These are phyloP conservation scores for Immersiporthe knoxdaviesiana DNA, from an alignment of 2,329 filamentous ascomycete species.

Conservation along the genomic window DNA sequence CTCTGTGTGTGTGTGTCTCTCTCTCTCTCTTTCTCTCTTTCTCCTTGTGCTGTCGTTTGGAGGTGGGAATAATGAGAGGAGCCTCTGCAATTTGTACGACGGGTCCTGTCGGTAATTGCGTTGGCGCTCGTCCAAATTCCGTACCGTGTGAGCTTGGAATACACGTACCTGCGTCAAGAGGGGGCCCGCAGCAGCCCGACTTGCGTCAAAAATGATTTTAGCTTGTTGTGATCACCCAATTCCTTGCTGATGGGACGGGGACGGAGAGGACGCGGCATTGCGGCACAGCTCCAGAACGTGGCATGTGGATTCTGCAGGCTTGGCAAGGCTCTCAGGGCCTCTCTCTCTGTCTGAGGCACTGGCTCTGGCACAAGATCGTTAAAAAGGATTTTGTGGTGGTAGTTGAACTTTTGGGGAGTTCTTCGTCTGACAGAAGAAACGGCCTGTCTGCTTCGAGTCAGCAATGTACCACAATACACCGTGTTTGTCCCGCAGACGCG, in stretches of 20 bases:
- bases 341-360: no score
- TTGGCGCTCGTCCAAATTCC: background rate
- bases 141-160: background rate
- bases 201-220: background rate
- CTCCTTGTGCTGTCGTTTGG: background rate
- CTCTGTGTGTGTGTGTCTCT: background rate
- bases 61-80: background rate
- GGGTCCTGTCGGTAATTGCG: slow-evolving; percentile 13
- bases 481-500: background rate
- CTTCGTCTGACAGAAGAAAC: background rate
- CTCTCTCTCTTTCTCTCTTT: background rate
- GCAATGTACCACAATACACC: background rate
- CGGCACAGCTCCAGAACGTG: slow-evolving; percentile 11
- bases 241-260: background rate
- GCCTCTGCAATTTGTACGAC: slow-evolving; percentile 7
- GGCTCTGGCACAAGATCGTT: no score
- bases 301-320: slow-evolving; percentile 6
- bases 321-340: background rate
- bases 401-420: background rate
- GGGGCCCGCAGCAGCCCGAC: background rate
- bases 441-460: background rate
- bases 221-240: slow-evolving; percentile 1
- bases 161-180: background rate
- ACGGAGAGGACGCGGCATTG: slow-evolving; percentile 3
- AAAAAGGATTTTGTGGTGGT: background rate